Base-by-base conservation (phyloP, 1,139 yeast genomes). In the Yamadazyma epiphylla region DNA sequence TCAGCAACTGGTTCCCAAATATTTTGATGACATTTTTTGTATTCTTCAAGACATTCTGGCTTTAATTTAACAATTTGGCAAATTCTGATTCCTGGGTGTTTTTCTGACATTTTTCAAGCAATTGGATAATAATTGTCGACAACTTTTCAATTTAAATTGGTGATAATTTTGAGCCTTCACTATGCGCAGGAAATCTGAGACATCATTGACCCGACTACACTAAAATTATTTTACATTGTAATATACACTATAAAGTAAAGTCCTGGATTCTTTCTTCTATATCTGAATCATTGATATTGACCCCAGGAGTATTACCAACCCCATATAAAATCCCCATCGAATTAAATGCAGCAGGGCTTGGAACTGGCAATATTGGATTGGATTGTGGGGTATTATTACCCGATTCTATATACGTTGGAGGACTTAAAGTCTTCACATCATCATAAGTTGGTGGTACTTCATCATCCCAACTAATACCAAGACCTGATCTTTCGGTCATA, bases 401-500 rank as follows among this genome's bases (percentile, higher is more conserved):
- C 15, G 58, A 48, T 31, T 55, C 64, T 24, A 57, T 69, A 53
- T 86, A 86, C 5, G 79, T 78, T 2, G 98, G 98, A 1, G 98
- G 97, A 26, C 94, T 77, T 27, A 85, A 64, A 0, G 94, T 77
- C 19, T 79, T 66, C 13, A 89, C 89, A 46, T 87, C 91, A 31
- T 77, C 87, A 49, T 94, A 91, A 14, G 87, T 85, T 1, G 99
- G 99, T 1, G 99, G 99, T 13, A 91, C 97, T 55, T 91, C 98
- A 51, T 89, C 97, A 57, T 91, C 97, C 98, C 98, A 91, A 0
- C 97, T 85, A 21, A 91, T 86, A 4, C 99, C 98, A 28, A 91
- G 67, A 0, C 99, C 99, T 1, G 95, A 82, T 35, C 97, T 68
- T 53, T 89, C 97, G 1, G 95, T 85, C 16, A 91, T 58, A 8